Conservation (phyloP, 495 filamentous ascomycete genomes). For the Amniculicola lignicola region DNA sequence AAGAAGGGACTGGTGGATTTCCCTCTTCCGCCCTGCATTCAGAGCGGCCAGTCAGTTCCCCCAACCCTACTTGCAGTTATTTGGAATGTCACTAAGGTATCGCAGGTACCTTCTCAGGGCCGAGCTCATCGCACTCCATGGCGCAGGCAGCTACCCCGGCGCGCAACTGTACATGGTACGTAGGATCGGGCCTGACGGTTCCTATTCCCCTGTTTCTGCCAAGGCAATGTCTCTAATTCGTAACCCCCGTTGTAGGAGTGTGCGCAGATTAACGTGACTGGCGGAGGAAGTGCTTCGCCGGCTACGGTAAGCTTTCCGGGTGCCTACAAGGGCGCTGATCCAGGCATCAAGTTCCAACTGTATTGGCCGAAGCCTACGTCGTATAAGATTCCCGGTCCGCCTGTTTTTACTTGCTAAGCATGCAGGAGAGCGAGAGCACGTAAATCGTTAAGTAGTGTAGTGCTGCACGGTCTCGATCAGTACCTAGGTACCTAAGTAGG, state of each 20-base stretch:
- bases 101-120: slow-evolving; percentile 26
- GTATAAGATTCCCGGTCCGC: slow-evolving; percentile 20
- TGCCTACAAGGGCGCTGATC: slow-evolving; percentile 27
- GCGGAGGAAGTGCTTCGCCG: slow-evolving; percentile 15
- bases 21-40: slow-evolving; percentile 20
- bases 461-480: too few relatives aligned
- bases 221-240: too few relatives aligned
- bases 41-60: slow-evolving; percentile 13
- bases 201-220: too few relatives aligned
- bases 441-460: too few relatives aligned
- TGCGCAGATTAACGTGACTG: slow-evolving; percentile 24
- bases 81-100: too few relatives aligned
- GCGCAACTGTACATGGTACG: slow-evolving; percentile 29
- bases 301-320: slow-evolving; percentile 24
- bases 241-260: too few relatives aligned
- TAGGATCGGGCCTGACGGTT: too few relatives aligned
- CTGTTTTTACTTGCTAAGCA: slow-evolving; percentile 18
- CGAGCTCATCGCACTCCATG: slow-evolving; percentile 27
- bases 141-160: slow-evolving; percentile 22
- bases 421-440: too few relatives aligned
- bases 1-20: slow-evolving; percentile 26
- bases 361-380: slow-evolving; percentile 26
- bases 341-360: slow-evolving; percentile 30
- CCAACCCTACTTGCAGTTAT: neutral
- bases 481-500: too few relatives aligned